A percentile compares a stretch with the other conserved stretches of the same genome.
phyloP scores from a whole-genome alignment of 768 basidiomycete species.

The Lentinus brumalis region DNA sequence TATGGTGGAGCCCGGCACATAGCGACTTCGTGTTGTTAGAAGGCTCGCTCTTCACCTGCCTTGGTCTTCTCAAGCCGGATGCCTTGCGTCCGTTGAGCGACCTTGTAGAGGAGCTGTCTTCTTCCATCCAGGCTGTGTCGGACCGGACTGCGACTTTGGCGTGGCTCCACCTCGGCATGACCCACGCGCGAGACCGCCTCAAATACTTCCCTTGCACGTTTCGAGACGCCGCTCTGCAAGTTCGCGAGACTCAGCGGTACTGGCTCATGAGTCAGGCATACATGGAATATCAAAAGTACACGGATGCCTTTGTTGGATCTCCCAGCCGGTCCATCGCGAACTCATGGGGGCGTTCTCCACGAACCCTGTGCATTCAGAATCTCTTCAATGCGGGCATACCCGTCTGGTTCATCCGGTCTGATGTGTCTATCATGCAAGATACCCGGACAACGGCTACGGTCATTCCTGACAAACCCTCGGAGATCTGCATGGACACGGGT shows the following conservation, averaged over 20 bases:
- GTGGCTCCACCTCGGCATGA: background rate
- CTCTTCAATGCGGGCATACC: background rate
- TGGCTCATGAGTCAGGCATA: background rate
- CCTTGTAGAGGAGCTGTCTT: background rate
- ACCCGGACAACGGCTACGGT: background rate
- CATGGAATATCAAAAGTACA: background rate
- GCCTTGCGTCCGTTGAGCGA: background rate
- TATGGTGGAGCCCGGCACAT: background rate
- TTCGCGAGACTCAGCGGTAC: background rate
- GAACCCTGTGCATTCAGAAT: background rate
- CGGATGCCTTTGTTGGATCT: background rate
- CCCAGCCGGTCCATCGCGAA: background rate
- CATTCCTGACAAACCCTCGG: background rate
- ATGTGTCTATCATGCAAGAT: background rate
- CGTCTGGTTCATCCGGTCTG: background rate
- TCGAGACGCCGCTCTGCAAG: too few relatives aligned
- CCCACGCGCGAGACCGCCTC: background rate
- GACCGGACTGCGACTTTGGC: too few relatives aligned
- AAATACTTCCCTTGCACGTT: background rate
- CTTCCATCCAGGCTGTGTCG: too few relatives aligned
- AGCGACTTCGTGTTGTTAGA: background rate
- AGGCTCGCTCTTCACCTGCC: background rate
- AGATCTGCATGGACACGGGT: background rate
- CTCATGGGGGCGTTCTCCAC: constrained; percentile 3
- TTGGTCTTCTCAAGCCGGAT: background rate